Evolutionary conservation across 2,329 filamentous ascomycete species (phyloP), one percentile per base, ranked within the genome.

Genomic region (Scedosporium aurantiacum): DNA sequence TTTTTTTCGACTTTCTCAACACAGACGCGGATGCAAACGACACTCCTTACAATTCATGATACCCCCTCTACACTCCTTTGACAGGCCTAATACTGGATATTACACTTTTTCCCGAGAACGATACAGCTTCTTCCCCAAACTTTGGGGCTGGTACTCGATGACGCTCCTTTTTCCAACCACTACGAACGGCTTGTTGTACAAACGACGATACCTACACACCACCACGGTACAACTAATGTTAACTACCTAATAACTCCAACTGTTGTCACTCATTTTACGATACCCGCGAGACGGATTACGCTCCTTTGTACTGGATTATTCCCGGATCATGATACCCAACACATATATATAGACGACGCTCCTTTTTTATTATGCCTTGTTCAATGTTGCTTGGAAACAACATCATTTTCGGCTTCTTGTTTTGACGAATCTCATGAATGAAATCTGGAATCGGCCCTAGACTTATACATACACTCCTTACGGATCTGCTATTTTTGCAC

Each of bases 281-380:
- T 28, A 54, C 50, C 50, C 54, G 27, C 27, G 32, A 57, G 27
- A 57, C 54, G 54, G 54, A 57, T 57, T 57, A 57, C 54, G 54
- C 54, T 57, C 54, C 54, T 57, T 57, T 57, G 25, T 57, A 57
- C 21, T 57, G 54, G 54, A 57, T 37, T 37, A 57, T 57, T 57
- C 54, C 54, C 54, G 54, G 54, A 57, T 55, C 54, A 57, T 57
- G 54, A 57, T 57, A 57, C 54, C 54, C 54, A 32, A 57, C 25
- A 18, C n/a, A 21, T 21, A 50, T 18, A 50, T 40, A 57, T 57
- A 57, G 25, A 57, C 54, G 16, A 57, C 54, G 27, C 54, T 57
- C 54, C 54, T 50, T 57, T 57, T 56, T 40, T 23, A 57, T 40
- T 23, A 18, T 28, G 14, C 32, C 18, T 14, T 28, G n/a, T n/a